Conservation (phyloP, 768 basidiomycete genomes). For the Boletus fagicola region DNA sequence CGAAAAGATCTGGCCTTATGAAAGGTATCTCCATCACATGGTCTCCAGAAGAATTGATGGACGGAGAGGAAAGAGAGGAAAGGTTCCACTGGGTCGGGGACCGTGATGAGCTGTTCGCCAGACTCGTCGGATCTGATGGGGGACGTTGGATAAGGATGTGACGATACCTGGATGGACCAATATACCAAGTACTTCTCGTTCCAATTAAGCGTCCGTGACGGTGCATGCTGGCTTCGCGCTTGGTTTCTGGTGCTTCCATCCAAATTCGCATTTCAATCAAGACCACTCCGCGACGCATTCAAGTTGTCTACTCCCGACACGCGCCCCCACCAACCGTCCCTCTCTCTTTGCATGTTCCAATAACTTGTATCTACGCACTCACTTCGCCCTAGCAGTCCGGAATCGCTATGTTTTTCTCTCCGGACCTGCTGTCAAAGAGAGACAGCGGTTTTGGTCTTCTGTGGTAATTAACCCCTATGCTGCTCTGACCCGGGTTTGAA, state of each 20-base stretch:
- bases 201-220: conserved; percentile 9
- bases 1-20: conserved; percentile 55
- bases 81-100: conserved; percentile 58
- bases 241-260: conserved; percentile 17
- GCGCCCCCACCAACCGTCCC: background rate
- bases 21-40: conserved; percentile 53
- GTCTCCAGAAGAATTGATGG: conserved; percentile 28
- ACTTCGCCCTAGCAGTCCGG: background rate
- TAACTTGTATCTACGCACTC: background rate
- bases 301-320: background rate
- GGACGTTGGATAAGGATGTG: conserved; percentile 49
- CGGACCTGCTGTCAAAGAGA: conserved; percentile 74
- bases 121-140: conserved; percentile 53
- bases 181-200: conserved; percentile 12
- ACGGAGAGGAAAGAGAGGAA: conserved; percentile 44
- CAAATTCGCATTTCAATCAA: background rate
- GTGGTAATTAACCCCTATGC: conserved; percentile 47
- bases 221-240: conserved; percentile 20
- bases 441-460: conserved; percentile 90
- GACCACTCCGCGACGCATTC: conserved; percentile 2
- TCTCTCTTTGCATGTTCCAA: conserved; percentile 6
- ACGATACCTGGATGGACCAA: conserved; percentile 12
- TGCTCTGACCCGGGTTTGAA: background rate
- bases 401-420: conserved; percentile 76
- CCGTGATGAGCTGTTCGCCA: conserved; percentile 65